These are phyloP conservation scores for Eucalyptus shirleyi DNA, from an alignment of 345 rosid genomes.

Conservation along the genomic window DNA sequence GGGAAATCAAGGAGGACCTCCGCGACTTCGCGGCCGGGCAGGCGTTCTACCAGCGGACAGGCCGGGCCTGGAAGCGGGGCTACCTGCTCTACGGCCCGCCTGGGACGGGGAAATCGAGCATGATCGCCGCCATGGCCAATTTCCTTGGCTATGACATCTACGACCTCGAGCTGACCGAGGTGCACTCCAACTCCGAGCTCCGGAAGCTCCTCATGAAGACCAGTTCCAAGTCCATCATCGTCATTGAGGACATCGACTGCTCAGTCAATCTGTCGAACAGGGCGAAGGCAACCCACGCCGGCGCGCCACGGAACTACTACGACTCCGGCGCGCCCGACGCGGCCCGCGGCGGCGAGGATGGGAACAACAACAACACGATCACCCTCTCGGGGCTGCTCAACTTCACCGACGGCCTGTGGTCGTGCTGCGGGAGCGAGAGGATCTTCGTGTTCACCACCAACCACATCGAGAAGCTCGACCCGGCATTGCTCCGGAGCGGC, in stretches of 20 bases:
- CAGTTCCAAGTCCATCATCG: slow-evolving; percentile 82
- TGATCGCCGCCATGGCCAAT: slow-evolving; percentile 99
- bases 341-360: slow-evolving; percentile 25
- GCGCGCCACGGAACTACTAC: slow-evolving; percentile 4
- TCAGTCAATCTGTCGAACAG: slow-evolving; percentile 62
- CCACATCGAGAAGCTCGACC: slow-evolving; percentile 84
- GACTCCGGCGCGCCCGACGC: slow-evolving; percentile 26
- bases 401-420: slow-evolving; percentile 96
- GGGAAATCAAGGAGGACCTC: slow-evolving; percentile 60
- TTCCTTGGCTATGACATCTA: slow-evolving; percentile 81
- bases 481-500: slow-evolving; percentile 85
- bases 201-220: slow-evolving; percentile 84
- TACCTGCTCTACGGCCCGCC: slow-evolving; percentile 90
- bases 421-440: slow-evolving; percentile 95
- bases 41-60: slow-evolving; percentile 71
- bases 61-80: slow-evolving; percentile 94
- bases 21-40: slow-evolving; percentile 53
- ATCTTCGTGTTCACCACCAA: slow-evolving; percentile 92
- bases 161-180: slow-evolving; percentile 93
- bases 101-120: slow-evolving; percentile 92
- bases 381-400: slow-evolving; percentile 88
- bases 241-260: slow-evolving; percentile 91
- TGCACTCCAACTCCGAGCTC: slow-evolving; percentile 78
- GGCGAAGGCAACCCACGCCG: slow-evolving; percentile 15
- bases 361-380: slow-evolving; percentile 24